Conservation (phyloP, 139 green algal species). For the Volvox africanus region DNA sequence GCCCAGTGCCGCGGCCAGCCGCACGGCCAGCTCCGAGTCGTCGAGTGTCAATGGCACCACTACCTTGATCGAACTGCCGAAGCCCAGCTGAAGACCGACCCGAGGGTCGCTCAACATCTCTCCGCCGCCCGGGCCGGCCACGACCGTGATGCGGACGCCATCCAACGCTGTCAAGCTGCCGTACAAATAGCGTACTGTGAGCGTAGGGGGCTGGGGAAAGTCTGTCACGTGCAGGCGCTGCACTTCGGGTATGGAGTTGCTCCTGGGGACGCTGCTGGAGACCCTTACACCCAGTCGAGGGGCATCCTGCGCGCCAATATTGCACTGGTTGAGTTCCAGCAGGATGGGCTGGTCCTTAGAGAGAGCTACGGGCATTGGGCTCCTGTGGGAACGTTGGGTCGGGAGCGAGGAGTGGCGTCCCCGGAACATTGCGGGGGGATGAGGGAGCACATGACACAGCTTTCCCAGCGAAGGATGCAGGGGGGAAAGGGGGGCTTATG, state of each 20-base stretch:
- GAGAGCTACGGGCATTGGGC: not conserved
- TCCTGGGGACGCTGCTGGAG: not conserved
- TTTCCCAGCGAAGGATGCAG: too few species aligned
- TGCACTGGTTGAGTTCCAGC: constrained; percentile 16
- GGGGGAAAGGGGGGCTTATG: too few species aligned
- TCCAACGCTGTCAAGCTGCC: not conserved
- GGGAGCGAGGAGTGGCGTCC: too few species aligned
- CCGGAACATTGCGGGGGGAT: too few species aligned
- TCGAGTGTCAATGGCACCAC: not conserved
- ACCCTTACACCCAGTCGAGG: not conserved
- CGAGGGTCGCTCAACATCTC: not conserved
- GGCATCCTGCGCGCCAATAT: too few species aligned
- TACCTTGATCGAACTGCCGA: not conserved
- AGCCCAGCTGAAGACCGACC: not conserved
- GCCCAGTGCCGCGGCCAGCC: not conserved
- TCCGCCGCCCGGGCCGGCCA: not conserved
- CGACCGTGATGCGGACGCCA: not conserved
- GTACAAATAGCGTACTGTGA: not conserved
- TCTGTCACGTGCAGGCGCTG: not conserved
- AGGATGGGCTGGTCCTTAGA: not conserved
- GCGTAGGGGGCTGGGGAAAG: not conserved
- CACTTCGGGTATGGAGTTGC: not conserved
- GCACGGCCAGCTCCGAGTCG: not conserved
- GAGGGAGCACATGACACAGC: too few species aligned
- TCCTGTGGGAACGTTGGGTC: not conserved